Conservation (phyloP, 148 eudicot species). For the Cornus suecica region DNA sequence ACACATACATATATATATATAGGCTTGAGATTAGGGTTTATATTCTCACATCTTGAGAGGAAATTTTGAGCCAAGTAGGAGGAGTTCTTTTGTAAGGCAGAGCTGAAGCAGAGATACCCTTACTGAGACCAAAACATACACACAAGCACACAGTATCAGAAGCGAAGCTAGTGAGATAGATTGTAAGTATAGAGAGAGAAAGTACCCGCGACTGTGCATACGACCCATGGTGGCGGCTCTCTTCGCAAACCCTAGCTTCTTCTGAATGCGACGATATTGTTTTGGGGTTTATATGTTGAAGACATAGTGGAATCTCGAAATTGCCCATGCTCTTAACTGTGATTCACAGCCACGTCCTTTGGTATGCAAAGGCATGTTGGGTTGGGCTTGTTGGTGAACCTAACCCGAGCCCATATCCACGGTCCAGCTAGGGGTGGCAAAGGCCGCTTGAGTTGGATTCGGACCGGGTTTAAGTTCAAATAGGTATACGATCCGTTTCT, state of each 20-base stretch:
- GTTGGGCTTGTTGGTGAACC: too few relatives aligned
- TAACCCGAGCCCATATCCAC: too few relatives aligned
- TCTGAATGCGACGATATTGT: not conserved
- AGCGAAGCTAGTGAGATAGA: not conserved
- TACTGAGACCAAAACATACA: slow-evolving; percentile 9
- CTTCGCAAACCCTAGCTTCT: slow-evolving; percentile 12
- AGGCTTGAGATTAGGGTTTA: not conserved
- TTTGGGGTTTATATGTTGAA: not conserved
- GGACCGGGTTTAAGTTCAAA: too few relatives aligned
- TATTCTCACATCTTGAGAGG: slow-evolving; percentile 17
- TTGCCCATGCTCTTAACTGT: not conserved
- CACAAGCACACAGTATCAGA: too few relatives aligned
- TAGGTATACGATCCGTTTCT: too few relatives aligned
- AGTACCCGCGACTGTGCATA: slow-evolving; percentile 31
- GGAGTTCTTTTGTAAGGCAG: slow-evolving; percentile 32
- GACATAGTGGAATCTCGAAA: not conserved
- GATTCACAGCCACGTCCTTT: too few relatives aligned
- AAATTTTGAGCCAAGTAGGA: slow-evolving; percentile 30
- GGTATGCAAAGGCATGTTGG: too few relatives aligned
- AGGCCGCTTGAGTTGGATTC: too few relatives aligned
- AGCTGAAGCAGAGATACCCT: slow-evolving; percentile 32
- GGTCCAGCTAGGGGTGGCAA: too few relatives aligned
- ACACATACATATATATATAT: not conserved
- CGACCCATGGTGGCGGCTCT: slow-evolving; percentile 23
- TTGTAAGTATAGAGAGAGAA: not conserved